phyloP scores from a whole-genome alignment of 768 basidiomycete genomes.

The Lanmaoa pseudosensibilis region DNA sequence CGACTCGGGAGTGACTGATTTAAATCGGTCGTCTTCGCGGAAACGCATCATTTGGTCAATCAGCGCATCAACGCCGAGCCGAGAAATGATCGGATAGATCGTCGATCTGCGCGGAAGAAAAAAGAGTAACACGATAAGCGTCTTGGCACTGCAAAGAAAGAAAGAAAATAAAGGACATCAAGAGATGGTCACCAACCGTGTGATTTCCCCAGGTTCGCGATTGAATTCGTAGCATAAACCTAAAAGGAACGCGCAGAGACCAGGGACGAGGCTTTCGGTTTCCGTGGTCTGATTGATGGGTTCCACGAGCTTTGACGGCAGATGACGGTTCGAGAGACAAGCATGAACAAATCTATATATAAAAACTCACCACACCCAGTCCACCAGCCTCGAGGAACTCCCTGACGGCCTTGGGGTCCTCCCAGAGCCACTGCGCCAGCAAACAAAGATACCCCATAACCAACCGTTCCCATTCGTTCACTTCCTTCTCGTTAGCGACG shows the following conservation, averaged over 20 bases:
- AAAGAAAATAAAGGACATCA: too few species aligned
- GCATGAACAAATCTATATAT: not conserved
- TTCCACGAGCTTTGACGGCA: constrained; percentile 72
- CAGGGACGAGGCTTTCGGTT: constrained; percentile 82
- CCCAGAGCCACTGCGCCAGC: constrained; percentile 94
- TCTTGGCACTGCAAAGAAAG: not conserved
- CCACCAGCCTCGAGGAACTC: constrained; percentile 92
- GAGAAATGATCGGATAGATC: constrained; percentile 85
- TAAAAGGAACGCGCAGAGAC: constrained; percentile 86
- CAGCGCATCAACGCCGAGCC: constrained; percentile 87
- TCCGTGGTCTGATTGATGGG: constrained; percentile 91
- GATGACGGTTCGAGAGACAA: not conserved
- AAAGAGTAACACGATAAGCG: not conserved
- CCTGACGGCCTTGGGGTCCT: constrained; percentile 82
- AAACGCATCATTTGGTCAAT: constrained; percentile 83
- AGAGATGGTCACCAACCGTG: constrained; percentile 56
- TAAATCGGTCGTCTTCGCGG: constrained; percentile 92
- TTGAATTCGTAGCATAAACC: constrained; percentile 97
- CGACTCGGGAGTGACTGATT: constrained; percentile 81
- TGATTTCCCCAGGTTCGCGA: constrained; percentile 91
- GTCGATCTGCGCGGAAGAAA: constrained; percentile 54
- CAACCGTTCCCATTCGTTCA: constrained; percentile 87
- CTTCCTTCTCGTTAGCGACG: constrained; percentile 59
- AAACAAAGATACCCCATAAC: constrained; percentile 83
- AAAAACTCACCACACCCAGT: constrained; percentile 74